Evolutionary conservation across 2,329 filamentous ascomycete species (phyloP), one percentile per base, ranked within the genome.

Genomic region (Raffaelea albimanens): DNA sequence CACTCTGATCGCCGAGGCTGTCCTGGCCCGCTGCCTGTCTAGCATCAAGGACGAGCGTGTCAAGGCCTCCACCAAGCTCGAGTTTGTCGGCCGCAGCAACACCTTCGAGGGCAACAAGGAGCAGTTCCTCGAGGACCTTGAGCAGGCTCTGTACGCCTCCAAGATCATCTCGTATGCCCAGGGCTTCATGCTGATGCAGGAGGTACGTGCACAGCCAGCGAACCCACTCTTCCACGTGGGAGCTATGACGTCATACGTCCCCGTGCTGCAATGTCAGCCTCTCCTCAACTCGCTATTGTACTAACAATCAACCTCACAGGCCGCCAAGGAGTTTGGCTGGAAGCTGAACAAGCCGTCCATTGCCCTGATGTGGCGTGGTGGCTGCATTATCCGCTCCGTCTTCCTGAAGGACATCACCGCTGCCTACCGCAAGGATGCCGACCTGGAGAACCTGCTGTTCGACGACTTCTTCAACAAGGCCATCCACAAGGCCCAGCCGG

Each of bases 261-360:
- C 4, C 16, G n/a, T n/a, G n/a, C n/a, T n/a, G n/a, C n/a, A n/a
- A 42, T 52, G 51, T 45, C 58, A 64, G 53, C n/a, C n/a, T n/a
- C n/a, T n/a, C n/a, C n/a, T n/a, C n/a, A n/a, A n/a, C n/a, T 63
- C 57, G 46, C 38, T 38, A 44, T 21, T 47, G 46, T 55, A 21
- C 42, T 53, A 33, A 45, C 42, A 34, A 10, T 9, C 31, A 34
- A 34, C 25, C 29, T 39, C 3, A 50, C 58, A 93, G 87, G 91
- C 93, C 59, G 93, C 91, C 70, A 89, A 85, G 71, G 87, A 97
- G 70, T 98, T 94, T 76, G 71, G 73, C 60, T 98, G 93, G 93
- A 96, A 96, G 81, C 85, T 98, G 60, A 96, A 98, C 85, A 97
- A 97, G 85, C 93, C 93, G 57, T 95, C 94, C 61, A 98, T 98